phyloP scores from a whole-genome alignment of 2,329 filamentous ascomycete species.

The Cladobotryum mycophilum region DNA sequence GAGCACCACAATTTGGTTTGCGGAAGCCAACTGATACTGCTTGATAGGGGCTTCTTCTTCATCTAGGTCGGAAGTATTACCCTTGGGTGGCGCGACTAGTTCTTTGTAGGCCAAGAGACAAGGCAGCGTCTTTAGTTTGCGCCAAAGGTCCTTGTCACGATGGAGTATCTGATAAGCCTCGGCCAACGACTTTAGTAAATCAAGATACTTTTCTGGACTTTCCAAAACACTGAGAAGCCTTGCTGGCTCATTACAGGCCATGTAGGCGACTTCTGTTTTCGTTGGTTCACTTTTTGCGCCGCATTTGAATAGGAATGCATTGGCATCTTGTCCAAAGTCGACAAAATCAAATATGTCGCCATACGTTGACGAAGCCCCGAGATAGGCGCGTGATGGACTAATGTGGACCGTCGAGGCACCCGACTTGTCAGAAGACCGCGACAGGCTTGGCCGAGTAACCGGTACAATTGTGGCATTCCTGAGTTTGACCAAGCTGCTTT shows the following conservation, averaged over 20 bases:
- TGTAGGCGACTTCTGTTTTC: conserved; percentile 73
- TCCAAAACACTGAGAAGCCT: conserved; percentile 75
- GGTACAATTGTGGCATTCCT: conserved; percentile 67
- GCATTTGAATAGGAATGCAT: conserved; percentile 79
- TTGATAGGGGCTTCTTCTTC: conserved; percentile 63
- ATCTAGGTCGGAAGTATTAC: conserved; percentile 44
- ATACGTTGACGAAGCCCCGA: conserved; percentile 66
- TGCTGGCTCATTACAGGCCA: conserved; percentile 78
- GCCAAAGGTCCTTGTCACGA: conserved; percentile 72
- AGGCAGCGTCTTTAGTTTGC: conserved; percentile 64
- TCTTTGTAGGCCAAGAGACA: conserved; percentile 84
- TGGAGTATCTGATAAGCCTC: conserved; percentile 65
- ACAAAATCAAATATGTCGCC: conserved; percentile 95
- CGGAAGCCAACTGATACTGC: conserved; percentile 70
- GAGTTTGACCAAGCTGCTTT: conserved; percentile 53
- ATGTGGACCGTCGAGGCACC: conserved; percentile 34
- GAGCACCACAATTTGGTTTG: conserved; percentile 67
- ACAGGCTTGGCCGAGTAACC: conserved; percentile 35
- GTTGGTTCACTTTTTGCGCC: conserved; percentile 90
- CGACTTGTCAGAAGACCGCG: conserved; percentile 35
- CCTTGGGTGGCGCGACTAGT: conserved; percentile 42
- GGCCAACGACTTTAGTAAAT: conserved; percentile 72
- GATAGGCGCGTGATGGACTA: conserved; percentile 68
- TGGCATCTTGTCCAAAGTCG: conserved; percentile 82
- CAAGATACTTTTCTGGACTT: conserved; percentile 78